phyloP scores from a whole-genome alignment of 176 grass and related monocot species.

The Coix lacrymajobi region DNA sequence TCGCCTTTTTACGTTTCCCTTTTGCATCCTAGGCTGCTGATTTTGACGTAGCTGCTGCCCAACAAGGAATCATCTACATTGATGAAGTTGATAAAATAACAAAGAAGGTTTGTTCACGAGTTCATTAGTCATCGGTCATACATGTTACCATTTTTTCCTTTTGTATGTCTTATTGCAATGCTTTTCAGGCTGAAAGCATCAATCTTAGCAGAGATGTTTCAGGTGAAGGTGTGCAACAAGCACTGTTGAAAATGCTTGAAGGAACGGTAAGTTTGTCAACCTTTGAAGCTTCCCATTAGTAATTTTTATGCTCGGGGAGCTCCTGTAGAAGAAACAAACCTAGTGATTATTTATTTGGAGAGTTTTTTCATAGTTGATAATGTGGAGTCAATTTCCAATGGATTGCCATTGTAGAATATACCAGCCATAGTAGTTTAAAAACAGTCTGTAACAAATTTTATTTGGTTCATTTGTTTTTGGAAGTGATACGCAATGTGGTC shows the following conservation, averaged over 20 bases:
- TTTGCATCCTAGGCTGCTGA: conserved; percentile 56
- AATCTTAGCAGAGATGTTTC: conserved; percentile 86
- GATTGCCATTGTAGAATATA: not conserved
- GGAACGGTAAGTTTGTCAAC: conserved; percentile 53
- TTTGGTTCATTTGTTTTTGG: not conserved
- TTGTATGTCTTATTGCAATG: not conserved
- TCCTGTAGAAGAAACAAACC: conserved; percentile 9
- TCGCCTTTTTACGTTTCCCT: not conserved
- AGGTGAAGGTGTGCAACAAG: conserved; percentile 83
- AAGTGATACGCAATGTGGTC: not conserved
- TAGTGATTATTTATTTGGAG: not conserved
- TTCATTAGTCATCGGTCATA: not conserved
- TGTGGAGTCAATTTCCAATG: not conserved
- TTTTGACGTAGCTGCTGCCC: conserved; percentile 64
- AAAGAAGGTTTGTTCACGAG: conserved; percentile 46
- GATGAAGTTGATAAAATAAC: conserved; percentile 90
- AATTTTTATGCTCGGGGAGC: not conserved
- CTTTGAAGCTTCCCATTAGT: not conserved
- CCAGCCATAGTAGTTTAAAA: not conserved
- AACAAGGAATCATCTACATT: conserved; percentile 76
- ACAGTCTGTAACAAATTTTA: not conserved
- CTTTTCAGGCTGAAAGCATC: conserved; percentile 64
- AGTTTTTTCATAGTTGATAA: not conserved
- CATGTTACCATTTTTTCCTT: not conserved
- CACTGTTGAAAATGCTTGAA: conserved; percentile 77